Evolutionary conservation across 805 yeast species (phyloP), one percentile per base, ranked within the genome.

Genomic region (Yarrowia osloensis): DNA sequence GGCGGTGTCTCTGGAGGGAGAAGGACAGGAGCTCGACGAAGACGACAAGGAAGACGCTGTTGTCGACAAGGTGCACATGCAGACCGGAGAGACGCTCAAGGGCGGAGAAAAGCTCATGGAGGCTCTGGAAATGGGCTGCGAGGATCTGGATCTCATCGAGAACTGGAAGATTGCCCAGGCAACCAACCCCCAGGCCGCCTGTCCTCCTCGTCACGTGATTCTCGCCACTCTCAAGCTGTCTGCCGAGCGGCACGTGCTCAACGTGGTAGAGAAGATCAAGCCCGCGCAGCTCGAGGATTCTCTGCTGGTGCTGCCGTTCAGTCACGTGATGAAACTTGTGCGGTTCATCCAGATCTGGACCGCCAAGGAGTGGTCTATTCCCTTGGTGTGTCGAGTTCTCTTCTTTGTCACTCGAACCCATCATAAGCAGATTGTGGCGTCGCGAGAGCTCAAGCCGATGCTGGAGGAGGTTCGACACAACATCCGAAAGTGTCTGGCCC

Each of bases 71-170:
- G 98, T 91, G 19, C 83, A 85, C 39, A 88, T 88, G 72, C 97
- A 93, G 77, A 91, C 97, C 0, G 80, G 88, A 75, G 99, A 95
- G 73, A 89, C 97, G 1, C 82, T 95, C 74, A 94, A 94, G 77
- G 95, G 97, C 1, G 97, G 98, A 70, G 99, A 94, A 77, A 88
- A 88, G 73, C 78, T 94, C 57, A 88, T 91, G 85, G 98, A 94
- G 75, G 97, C 98, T 0, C 79, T 94, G 61, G 98, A 95, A 70
- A 79, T 93, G 68, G 96, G 96, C 0, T 78, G 80, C 19, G 86
- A 84, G 62, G 97, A 92, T 71, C 78, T 90, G 47, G 88, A 85
- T 49, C 84, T 84, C 13, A 71, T 75, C 17, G 84, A 82, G 66
- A 83, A 81, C 46, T 88, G 88, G 73, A 74, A 73, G 40, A 74